phyloP scores from a whole-genome alignment of 106 monocot species.

The Allium cepa region DNA sequence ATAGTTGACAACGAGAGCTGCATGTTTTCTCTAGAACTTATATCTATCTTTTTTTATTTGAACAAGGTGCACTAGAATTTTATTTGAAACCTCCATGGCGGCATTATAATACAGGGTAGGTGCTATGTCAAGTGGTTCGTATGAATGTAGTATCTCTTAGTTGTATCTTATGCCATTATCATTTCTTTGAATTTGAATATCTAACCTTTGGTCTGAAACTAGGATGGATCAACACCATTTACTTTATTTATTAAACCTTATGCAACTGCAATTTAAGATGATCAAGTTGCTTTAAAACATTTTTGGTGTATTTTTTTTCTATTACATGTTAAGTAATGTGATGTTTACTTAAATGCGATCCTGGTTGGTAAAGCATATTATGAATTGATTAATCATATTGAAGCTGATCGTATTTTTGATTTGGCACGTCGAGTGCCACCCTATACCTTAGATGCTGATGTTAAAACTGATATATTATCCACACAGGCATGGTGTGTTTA shows the following conservation, averaged over 20 bases:
- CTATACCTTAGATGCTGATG: constrained; percentile 68
- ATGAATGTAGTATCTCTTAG: too few species aligned
- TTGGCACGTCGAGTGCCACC: constrained; percentile 74
- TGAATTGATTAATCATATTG: constrained; percentile 85
- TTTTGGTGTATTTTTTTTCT: not conserved
- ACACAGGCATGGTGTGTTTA: constrained; percentile 83
- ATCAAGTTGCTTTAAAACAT: not conserved
- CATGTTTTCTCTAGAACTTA: not conserved
- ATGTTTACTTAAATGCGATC: constrained; percentile 5
- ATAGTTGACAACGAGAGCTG: too few species aligned
- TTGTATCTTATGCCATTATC: too few species aligned
- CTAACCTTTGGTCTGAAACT: too few species aligned
- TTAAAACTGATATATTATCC: constrained; percentile 75
- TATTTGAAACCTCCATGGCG: constrained; percentile 70
- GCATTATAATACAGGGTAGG: constrained; percentile 97
- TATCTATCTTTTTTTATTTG: constrained; percentile 11
- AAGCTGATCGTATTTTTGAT: constrained; percentile 81
- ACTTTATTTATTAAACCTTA: too few species aligned
- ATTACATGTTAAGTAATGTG: too few species aligned
- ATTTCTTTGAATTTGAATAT: too few species aligned
- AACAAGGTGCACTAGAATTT: constrained; percentile 82
- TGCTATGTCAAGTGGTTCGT: constrained; percentile 77
- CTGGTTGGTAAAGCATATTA: constrained; percentile 94
- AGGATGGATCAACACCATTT: too few species aligned
- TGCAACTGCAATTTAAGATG: constrained; percentile 1